Evolutionary conservation across 495 filamentous ascomycete genomes (phyloP).

Genomic region (Penicillium coprophilum): DNA sequence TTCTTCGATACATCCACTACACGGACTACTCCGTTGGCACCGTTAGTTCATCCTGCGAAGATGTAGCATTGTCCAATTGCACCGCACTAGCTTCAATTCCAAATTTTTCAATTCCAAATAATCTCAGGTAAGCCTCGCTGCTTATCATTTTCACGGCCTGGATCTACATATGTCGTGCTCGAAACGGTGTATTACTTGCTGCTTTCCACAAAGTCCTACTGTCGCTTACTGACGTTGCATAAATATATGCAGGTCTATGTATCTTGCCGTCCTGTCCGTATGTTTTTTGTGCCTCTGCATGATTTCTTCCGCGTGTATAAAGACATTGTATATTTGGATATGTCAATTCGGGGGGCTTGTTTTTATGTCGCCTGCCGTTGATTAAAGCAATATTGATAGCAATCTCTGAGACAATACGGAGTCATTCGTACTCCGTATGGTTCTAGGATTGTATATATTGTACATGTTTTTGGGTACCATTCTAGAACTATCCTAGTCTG

Average conservation of each 20-base stretch:
- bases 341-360: background rate
- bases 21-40: background rate
- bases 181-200: background rate
- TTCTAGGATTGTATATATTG: no score
- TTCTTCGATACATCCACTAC: background rate
- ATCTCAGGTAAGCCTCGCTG: background rate
- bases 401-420: no score
- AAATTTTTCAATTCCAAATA: constrained; percentile 11
- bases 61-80: background rate
- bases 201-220: background rate
- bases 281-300: background rate
- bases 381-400: background rate
- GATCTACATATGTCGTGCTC: background rate
- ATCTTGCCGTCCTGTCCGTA: background rate
- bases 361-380: background rate
- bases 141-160: background rate
- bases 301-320: background rate
- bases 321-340: background rate
- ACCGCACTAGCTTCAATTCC: background rate
- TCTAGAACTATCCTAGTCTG: background rate
- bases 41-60: background rate
- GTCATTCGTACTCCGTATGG: no score
- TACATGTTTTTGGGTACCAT: background rate
- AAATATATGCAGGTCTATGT: background rate
- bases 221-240: background rate